Conservation (phyloP, 768 basidiomycete species). For the Butyriboletus loyo region DNA sequence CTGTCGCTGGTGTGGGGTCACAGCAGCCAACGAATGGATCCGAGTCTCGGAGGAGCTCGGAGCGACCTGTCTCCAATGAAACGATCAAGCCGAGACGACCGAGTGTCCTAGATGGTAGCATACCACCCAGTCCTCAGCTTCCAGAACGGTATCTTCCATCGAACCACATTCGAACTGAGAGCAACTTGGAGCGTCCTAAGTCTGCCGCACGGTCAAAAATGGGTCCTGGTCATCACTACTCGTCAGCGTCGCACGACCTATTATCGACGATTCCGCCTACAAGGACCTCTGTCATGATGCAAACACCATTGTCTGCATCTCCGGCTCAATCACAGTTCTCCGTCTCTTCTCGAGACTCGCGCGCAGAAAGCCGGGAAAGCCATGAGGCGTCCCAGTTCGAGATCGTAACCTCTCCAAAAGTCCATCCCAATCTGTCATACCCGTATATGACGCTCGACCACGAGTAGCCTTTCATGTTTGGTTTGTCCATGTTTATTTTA, state of each 20-base stretch:
- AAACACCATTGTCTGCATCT: constrained; percentile 23
- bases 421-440: constrained; percentile 45
- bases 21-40: constrained; percentile 27
- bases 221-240: constrained; percentile 17
- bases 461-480: constrained; percentile 21
- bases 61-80: constrained; percentile 34
- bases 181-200: constrained; percentile 30
- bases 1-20: constrained; percentile 36
- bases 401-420: constrained; percentile 52
- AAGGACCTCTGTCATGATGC: constrained; percentile 14
- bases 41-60: constrained; percentile 39
- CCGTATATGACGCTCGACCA: constrained; percentile 57
- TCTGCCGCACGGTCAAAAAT: constrained; percentile 17
- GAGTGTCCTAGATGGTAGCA: constrained; percentile 43
- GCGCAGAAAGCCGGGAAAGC: constrained; percentile 43
- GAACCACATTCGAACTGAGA: constrained; percentile 32
- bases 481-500: constrained; percentile 16
- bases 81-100: constrained; percentile 43
- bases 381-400: constrained; percentile 69
- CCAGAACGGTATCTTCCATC: constrained; percentile 46
- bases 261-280: constrained; percentile 11
- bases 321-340: constrained; percentile 28
- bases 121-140: constrained; percentile 63
- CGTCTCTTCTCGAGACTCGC: constrained; percentile 21
- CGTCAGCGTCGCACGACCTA: constrained; percentile 32